Evolutionary conservation across 805 yeast species (phyloP).

Genomic region (Barnettozyma pratensis): DNA sequence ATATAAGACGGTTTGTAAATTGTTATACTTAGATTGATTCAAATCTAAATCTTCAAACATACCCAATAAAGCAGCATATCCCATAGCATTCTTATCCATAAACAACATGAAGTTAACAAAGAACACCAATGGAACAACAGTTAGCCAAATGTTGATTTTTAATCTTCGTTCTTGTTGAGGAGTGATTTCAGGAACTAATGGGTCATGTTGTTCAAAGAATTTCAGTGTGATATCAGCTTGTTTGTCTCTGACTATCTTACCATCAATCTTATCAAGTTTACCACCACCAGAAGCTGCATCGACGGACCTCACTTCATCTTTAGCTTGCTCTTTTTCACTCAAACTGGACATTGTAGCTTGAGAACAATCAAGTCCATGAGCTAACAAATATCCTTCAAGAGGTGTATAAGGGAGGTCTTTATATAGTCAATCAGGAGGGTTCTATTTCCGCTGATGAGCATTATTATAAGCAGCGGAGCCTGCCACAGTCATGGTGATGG

Average conservation of each 20-base stretch:
- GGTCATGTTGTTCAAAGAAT: constrained; percentile 10
- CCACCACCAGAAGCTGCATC: background rate
- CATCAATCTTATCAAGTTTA: background rate
- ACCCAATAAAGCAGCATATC: constrained; percentile 13
- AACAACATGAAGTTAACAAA: constrained; percentile 13
- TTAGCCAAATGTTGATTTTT: constrained; percentile 13
- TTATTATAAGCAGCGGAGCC: no score
- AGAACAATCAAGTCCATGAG: no score
- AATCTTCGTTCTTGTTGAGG: constrained; percentile 10
- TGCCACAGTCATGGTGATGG: no score
- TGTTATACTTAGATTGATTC: constrained; percentile 8
- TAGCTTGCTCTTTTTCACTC: background rate
- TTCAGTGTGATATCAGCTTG: constrained; percentile 25
- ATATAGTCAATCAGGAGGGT: no score
- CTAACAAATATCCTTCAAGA: no score
- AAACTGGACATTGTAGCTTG: background rate
- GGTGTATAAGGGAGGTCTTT: no score
- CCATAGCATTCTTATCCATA: constrained; percentile 17
- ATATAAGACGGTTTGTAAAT: constrained; percentile 10
- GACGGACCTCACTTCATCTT: background rate
- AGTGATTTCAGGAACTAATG: constrained; percentile 15
- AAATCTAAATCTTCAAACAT: constrained; percentile 10
- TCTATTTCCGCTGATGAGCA: no score
- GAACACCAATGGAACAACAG: constrained; percentile 21
- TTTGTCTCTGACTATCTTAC: constrained; percentile 9